phyloP scores from a whole-genome alignment of 345 rosid species.

The Lenwebbia sp. region DNA sequence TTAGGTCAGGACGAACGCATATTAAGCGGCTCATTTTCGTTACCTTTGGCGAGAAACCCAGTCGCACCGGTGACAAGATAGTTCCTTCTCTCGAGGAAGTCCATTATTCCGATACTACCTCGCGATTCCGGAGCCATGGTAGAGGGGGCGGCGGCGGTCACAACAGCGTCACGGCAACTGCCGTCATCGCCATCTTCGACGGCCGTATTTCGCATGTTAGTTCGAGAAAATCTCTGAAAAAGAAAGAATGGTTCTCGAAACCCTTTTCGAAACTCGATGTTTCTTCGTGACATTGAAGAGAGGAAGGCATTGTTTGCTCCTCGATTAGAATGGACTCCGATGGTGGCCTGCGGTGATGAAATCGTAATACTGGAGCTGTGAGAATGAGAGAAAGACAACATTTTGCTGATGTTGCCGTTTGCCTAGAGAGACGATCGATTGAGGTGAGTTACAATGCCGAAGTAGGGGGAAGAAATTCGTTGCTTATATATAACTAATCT shows the following conservation, averaged over 20 bases:
- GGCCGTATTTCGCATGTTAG: background rate
- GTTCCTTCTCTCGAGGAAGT: background rate
- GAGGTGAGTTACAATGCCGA: background rate
- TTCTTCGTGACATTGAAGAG: background rate
- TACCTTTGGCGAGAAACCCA: slow-evolving; percentile 5
- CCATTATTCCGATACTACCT: background rate
- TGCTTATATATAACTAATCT: background rate
- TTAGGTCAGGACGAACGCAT: background rate
- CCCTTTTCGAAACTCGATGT: background rate
- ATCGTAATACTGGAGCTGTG: background rate
- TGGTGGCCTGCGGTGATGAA: background rate
- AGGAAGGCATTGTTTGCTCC: background rate
- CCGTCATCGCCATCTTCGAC: background rate
- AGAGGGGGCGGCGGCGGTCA: background rate
- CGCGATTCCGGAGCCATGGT: background rate
- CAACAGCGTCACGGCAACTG: background rate
- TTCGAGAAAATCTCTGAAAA: background rate
- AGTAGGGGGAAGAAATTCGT: background rate
- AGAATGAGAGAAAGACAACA: background rate
- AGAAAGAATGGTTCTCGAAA: background rate
- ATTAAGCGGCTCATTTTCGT: background rate
- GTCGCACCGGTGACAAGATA: slow-evolving; percentile 1
- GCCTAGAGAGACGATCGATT: background rate
- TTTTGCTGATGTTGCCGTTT: background rate
- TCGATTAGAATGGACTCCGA: background rate